Base-by-base conservation (phyloP, 2,329 filamentous ascomycete genomes). In the Diplodia seriata region DNA sequence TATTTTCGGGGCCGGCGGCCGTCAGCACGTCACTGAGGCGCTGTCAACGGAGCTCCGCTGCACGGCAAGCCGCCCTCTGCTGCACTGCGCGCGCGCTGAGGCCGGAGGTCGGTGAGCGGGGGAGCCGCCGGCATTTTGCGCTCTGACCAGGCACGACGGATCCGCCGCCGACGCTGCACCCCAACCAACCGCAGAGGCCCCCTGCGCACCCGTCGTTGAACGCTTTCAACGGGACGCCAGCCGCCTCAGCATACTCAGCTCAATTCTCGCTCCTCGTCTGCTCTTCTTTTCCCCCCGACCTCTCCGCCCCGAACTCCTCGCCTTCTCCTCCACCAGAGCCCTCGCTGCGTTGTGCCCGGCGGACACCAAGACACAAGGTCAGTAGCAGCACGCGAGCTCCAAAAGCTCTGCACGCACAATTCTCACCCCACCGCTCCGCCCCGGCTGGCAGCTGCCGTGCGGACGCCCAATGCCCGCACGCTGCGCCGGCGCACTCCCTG, bases 291-390 rank as follows among this genome's bases (percentile, higher is more conserved):
- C 47, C 56, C 47, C 40, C 38, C 59, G 23, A 36, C 31, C 20
- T 15, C 59, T 47, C 59, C 47, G 26, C 59, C 2, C 12, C 40
- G 3, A 11, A 47, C 40, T 62, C 59, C 43, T 51, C 57, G 8
- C n/a, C 31, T 43, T 51, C 59, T 49, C 59, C 12, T n/a, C 29
- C 23, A 49, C n/a, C 40, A 51, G 43, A 56, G 31, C 26, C 26
- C 23, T 20, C 57, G 57, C 57, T 61, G 57, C 59, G 59, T 51
- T 63, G 59, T 43, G 59, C n/a, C 12, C 59, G 33, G 59, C 59
- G 59, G 43, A 47, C 43, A 47, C 18, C 43, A 63, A 63, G 43
- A 51, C 31, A 12, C 47, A 18, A 63, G 59, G 59, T 63, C 15
- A 36, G 59, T 51, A 33, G 26, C 40, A 29, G 14, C 57, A 20